Base-by-base conservation (phyloP, 371 early-diverging fungal genomes). In the Rhizopus delemar region DNA sequence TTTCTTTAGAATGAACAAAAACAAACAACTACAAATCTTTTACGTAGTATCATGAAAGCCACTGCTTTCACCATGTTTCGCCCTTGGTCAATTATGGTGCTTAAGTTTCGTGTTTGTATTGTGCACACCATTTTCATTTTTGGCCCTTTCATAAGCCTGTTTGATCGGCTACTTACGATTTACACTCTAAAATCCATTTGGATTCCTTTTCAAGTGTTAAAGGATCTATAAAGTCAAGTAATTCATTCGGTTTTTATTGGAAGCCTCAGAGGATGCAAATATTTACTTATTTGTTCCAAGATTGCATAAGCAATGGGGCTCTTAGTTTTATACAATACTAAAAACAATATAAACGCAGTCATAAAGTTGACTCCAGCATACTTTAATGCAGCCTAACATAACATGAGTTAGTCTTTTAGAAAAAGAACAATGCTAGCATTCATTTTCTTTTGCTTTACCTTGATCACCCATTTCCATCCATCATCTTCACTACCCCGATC, bases 301-400 rank as follows among this genome's bases (percentile, higher is more conserved):
- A 75, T 64, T 6, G 64, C 68, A 52, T 57, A 65, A 4, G 74
- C 73, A 36, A 79, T 51, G 9, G 76, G 76, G 48, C 66, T 79
- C 12, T 57, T 51, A n/a, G 54, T 67, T 59, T 63, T 63, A 51
- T 79, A 79, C 2, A 79, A 46, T 9, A 68, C 45, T 6, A 71
- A 22, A 46, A 78, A 61, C 36, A 78, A 39, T 28, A 75, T 48
- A 9, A 74, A 36, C 3, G 62, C 67, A 51, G 73, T 69, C 43
- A 73, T 46, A 9, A 79, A 43, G 59, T 79, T 75, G 4, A 76
- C 54, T 31, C 69, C 64, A 7, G 76, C 74, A 54, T 79, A 71
- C 43, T 65, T 79, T 11, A 68, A 31, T n/a, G 76, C 80, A 32
- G 74, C 73, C 75, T 74, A 59, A 15, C 22, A 22, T 22, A 22